phyloP scores from a whole-genome alignment of 768 basidiomycete species.

The Trametes cinnabarina region DNA sequence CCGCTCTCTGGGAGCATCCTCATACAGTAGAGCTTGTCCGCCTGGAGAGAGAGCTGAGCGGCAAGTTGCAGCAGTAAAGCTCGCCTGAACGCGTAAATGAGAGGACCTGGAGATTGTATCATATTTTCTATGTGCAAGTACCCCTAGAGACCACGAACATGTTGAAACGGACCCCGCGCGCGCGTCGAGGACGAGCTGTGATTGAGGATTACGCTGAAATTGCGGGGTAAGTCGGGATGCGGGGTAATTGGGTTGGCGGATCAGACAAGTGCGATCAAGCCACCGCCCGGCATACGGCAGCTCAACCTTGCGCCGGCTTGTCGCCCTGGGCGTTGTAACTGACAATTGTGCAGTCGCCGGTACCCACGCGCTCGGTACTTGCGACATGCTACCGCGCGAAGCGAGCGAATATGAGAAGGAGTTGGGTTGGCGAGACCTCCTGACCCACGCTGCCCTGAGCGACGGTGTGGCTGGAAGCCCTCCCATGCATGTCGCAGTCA shows the following conservation, averaged over 20 bases:
- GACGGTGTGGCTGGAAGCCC: background rate
- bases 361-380: background rate
- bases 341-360: background rate
- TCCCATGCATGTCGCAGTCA: conserved; percentile 12
- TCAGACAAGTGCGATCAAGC: conserved; percentile 8
- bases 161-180: too few relatives aligned
- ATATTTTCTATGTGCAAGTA: background rate
- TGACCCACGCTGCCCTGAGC: conserved; percentile 6
- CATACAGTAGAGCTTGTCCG: conserved; percentile 64
- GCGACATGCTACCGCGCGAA: conserved; percentile 2
- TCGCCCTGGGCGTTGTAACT: background rate
- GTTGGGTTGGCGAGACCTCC: conserved; percentile 11
- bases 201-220: conserved; percentile 1
- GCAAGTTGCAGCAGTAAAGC: conserved; percentile 31
- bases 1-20: conserved; percentile 67
- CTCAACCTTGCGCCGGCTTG: background rate
- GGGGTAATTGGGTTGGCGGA: conserved; percentile 10
- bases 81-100: background rate
- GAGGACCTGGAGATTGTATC: conserved; percentile 5
- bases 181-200: background rate
- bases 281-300: background rate
- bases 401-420: conserved; percentile 1
- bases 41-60: conserved; percentile 56
- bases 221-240: conserved; percentile 16
- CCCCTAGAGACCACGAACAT: background rate